Conservation (phyloP, 202 grass and related monocot genomes). For the Tripidium arundinaceum region DNA sequence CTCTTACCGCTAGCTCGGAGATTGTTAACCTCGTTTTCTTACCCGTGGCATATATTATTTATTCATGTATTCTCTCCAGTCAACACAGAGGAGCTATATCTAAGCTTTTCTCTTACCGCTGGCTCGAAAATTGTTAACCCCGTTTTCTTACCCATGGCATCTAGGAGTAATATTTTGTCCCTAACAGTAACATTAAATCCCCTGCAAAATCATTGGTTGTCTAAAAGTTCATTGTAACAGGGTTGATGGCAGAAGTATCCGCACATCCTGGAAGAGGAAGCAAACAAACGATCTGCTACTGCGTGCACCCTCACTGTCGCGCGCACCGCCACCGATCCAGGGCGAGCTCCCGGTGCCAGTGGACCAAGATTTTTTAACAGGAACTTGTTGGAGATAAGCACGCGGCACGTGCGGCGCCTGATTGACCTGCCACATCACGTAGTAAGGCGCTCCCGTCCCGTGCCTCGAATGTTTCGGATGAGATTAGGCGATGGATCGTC, state of each 20-base stretch:
- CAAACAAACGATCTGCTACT: background rate
- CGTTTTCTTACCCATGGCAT: background rate
- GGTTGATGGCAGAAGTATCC: background rate
- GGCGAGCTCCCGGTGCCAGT: background rate
- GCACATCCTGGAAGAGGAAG: background rate
- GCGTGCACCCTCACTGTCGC: too few relatives aligned
- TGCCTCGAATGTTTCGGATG: background rate
- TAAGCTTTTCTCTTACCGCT: too few relatives aligned
- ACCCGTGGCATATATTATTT: too few relatives aligned
- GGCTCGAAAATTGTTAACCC: background rate
- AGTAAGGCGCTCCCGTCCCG: background rate
- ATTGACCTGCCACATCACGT: background rate
- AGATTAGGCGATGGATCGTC: background rate
- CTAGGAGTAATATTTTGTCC: too few relatives aligned
- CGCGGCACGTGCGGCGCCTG: background rate
- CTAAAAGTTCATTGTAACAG: background rate
- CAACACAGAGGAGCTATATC: too few relatives aligned
- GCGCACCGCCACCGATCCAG: background rate
- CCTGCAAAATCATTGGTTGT: background rate
- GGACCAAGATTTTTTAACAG: slow-evolving; percentile 14
- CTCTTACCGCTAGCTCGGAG: too few relatives aligned
- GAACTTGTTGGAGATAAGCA: background rate
- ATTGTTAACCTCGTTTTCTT: too few relatives aligned
- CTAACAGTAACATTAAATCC: background rate
- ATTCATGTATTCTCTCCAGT: too few relatives aligned